Percentiles rank a stretch among this genome's conserved stretches.
These are phyloP conservation scores for Cladorrhinum sp. DNA, from an alignment of 2,329 filamentous ascomycete species.

Conservation along the genomic window DNA sequence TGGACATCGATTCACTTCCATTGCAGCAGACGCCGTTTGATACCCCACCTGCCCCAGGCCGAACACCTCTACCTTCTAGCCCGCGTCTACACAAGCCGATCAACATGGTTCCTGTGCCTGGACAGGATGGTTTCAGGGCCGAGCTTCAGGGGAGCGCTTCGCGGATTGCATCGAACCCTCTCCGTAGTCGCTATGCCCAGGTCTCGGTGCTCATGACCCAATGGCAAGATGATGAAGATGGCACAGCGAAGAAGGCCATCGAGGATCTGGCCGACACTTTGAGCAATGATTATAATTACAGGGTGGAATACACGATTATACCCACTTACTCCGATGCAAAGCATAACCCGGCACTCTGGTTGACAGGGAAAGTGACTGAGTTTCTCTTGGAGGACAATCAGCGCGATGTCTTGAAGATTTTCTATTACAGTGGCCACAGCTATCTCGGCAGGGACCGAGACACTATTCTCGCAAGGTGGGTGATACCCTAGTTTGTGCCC, in stretches of 20 bases:
- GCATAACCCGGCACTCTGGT: constrained; percentile 52
- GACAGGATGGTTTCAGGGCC: constrained; percentile 49
- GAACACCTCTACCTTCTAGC: constrained; percentile 55
- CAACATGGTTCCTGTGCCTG: constrained; percentile 41
- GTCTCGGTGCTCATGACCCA: constrained; percentile 52
- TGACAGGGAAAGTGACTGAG: constrained; percentile 48
- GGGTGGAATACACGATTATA: constrained; percentile 47
- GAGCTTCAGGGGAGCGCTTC: constrained; percentile 52
- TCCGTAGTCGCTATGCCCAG: constrained; percentile 51
- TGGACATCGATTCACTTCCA: constrained; percentile 51
- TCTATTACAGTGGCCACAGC: constrained; percentile 56
- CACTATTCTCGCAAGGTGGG: constrained; percentile 56
- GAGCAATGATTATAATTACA: constrained; percentile 51
- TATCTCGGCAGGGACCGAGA: constrained; percentile 54
- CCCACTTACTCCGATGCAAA: constrained; percentile 46
- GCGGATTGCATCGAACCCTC: constrained; percentile 48
- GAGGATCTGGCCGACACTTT: constrained; percentile 50
- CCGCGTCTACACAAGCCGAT: constrained; percentile 52
- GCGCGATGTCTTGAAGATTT: constrained; percentile 55
- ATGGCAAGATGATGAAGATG: constrained; percentile 54
- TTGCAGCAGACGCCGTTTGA: constrained; percentile 34
- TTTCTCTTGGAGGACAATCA: constrained; percentile 54
- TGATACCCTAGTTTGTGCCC: not conserved
- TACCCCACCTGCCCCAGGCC: constrained; percentile 43
- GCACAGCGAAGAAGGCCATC: constrained; percentile 39